Evolutionary conservation across 176 grass and related monocot genomes (phyloP).

Genomic region (Chloris gayana): DNA sequence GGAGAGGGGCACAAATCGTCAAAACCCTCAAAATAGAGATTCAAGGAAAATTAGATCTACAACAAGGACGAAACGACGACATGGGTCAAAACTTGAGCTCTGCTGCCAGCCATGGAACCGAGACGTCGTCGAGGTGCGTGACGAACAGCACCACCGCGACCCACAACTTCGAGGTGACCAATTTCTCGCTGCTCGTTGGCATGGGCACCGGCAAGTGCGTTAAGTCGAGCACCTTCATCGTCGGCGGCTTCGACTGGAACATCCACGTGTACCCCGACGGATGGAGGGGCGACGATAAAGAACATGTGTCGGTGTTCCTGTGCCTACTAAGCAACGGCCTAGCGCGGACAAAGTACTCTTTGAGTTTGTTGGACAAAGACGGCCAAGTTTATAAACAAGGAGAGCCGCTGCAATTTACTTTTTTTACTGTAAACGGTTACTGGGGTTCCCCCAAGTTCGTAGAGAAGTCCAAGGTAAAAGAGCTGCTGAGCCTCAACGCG

Average conservation of each 20-base stretch:
- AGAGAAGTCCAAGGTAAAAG: conserved; percentile 34
- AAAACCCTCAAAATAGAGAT: no score
- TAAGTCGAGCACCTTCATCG: conserved; percentile 43
- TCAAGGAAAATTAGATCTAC: no score
- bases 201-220: conserved; percentile 43
- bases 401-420: conserved; percentile 1
- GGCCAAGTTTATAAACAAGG: background rate
- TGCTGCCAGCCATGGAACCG: no score
- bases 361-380: background rate
- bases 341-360: background rate
- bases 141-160: conserved; percentile 32
- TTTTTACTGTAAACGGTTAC: background rate
- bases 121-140: conserved; percentile 44
- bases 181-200: conserved; percentile 44
- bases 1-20: no score
- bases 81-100: no score
- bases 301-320: conserved; percentile 34
- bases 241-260: conserved; percentile 45
- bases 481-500: conserved; percentile 5
- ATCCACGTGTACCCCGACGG: conserved; percentile 47
- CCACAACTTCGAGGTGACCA: conserved; percentile 41
- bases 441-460: conserved; percentile 51
- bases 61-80: no score
- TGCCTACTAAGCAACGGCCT: no score
- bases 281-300: background rate